These are phyloP conservation scores for Debaryomycetaceae sp. DNA, from an alignment of 1,139 yeast genomes.

Conservation along the genomic window DNA sequence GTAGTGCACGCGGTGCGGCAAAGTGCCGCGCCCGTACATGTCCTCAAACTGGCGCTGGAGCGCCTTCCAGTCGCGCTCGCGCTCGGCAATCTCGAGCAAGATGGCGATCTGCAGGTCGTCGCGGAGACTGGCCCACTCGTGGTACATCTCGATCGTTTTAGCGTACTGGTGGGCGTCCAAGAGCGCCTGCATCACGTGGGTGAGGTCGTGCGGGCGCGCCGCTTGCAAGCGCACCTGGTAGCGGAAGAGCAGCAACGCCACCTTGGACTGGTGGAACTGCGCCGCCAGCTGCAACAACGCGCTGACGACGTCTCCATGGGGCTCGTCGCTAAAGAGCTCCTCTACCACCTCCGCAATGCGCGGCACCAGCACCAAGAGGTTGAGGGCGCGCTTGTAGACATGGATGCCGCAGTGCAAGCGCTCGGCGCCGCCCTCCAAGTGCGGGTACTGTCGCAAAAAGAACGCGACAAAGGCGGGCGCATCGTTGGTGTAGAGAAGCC, in stretches of 20 bases:
- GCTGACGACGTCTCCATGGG: slow-evolving; percentile 1
- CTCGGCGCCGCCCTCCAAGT: slow-evolving; percentile 3
- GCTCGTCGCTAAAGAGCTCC: background rate
- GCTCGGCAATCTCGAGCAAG: slow-evolving; percentile 47
- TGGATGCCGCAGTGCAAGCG: background rate
- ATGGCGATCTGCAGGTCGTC: slow-evolving; percentile 40
- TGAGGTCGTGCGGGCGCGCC: slow-evolving; percentile 1
- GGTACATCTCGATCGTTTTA: slow-evolving; percentile 24
- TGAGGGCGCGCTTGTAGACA: slow-evolving; percentile 2
- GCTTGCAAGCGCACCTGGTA: background rate
- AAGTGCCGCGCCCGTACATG: slow-evolving; percentile 51
- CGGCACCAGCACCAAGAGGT: slow-evolving; percentile 1
- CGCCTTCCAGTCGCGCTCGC: slow-evolving; percentile 51
- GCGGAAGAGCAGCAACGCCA: slow-evolving; percentile 4
- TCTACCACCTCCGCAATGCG: background rate
- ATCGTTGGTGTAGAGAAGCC: slow-evolving; percentile 2
- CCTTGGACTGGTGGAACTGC: slow-evolving; percentile 3
- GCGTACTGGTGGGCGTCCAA: slow-evolving; percentile 11
- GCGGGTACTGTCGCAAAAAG: slow-evolving; percentile 5
- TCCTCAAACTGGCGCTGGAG: slow-evolving; percentile 62
- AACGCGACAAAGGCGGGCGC: slow-evolving; percentile 1
- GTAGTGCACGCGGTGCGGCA: slow-evolving; percentile 58
- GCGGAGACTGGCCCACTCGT: slow-evolving; percentile 21
- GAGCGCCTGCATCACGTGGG: slow-evolving; percentile 7
- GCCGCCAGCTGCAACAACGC: slow-evolving; percentile 2